These are phyloP conservation scores for Phytophthora gonapodyides DNA, from an alignment of 352 stramenopile species.

Conservation along the genomic window DNA sequence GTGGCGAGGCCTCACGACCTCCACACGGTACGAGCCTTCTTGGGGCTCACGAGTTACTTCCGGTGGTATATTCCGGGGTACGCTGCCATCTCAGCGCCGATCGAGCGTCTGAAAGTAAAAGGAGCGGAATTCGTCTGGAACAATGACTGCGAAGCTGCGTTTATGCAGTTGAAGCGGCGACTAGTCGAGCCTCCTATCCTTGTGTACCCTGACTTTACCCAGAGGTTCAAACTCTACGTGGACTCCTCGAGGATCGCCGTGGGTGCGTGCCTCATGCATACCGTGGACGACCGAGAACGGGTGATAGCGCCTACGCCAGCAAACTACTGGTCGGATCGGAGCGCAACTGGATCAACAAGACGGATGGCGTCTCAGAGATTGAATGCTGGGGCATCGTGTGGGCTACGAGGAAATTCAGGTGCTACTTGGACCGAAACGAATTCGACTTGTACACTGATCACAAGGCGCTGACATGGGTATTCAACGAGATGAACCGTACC, in stretches of 20 bases:
- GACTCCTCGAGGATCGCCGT: background rate
- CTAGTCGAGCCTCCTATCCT: background rate
- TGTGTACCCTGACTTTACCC: background rate
- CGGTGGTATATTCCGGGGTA: background rate
- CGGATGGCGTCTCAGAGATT: background rate
- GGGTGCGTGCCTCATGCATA: background rate
- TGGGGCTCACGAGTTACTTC: background rate
- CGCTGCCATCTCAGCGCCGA: background rate
- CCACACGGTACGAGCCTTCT: background rate
- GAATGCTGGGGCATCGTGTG: background rate
- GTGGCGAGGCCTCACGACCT: background rate
- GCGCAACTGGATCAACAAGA: background rate
- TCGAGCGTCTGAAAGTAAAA: background rate
- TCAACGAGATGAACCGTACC: background rate
- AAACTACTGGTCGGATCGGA: background rate
- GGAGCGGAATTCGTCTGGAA: background rate
- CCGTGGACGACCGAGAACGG: background rate
- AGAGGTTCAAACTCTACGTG: background rate
- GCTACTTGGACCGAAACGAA: background rate
- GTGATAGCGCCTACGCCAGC: background rate
- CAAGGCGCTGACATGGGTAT: background rate
- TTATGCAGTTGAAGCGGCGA: background rate
- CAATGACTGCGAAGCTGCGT: background rate
- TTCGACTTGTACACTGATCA: background rate
- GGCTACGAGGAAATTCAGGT: background rate